These are phyloP conservation scores for Penicillium nordicum DNA, from an alignment of 2,329 filamentous ascomycete genomes.

Conservation along the genomic window DNA sequence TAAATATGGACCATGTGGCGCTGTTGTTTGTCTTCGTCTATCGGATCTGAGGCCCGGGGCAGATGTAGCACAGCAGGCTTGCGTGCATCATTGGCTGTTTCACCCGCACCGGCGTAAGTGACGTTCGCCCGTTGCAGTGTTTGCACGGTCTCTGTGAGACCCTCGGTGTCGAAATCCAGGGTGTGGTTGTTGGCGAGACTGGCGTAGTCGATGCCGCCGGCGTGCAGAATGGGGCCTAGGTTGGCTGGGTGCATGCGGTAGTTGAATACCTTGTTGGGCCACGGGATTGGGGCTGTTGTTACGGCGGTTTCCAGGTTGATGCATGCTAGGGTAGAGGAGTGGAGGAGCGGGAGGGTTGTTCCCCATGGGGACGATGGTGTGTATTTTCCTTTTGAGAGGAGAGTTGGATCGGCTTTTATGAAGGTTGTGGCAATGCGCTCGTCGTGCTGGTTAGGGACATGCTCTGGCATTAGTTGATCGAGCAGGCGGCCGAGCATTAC, in stretches of 20 bases:
- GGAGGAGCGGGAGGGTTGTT: slow-evolving; percentile 32
- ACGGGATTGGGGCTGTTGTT: slow-evolving; percentile 31
- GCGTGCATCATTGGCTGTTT: slow-evolving; percentile 27
- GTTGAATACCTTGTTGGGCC: slow-evolving; percentile 42
- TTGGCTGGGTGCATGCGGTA: slow-evolving; percentile 44
- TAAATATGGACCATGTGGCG: slow-evolving; percentile 30
- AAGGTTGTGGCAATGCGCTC: slow-evolving; percentile 19
- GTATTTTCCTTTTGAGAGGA: slow-evolving; percentile 9
- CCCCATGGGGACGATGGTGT: slow-evolving; percentile 34
- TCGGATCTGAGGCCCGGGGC: background rate
- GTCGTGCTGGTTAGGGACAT: slow-evolving; percentile 31
- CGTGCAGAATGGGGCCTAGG: slow-evolving; percentile 27
- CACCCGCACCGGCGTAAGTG: slow-evolving; percentile 33
- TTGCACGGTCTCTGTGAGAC: slow-evolving; percentile 35
- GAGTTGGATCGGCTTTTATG: slow-evolving; percentile 17
- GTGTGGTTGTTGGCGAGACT: slow-evolving; percentile 42
- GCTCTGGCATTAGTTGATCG: slow-evolving; percentile 38
- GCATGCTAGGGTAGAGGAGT: slow-evolving; percentile 32
- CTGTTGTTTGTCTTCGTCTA: background rate
- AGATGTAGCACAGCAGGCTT: slow-evolving; percentile 30
- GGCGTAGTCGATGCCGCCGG: slow-evolving; percentile 33
- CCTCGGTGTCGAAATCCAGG: slow-evolving; percentile 36
- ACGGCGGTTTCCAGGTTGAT: slow-evolving; percentile 43
- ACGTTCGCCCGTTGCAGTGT: slow-evolving; percentile 27
- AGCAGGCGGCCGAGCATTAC: slow-evolving; percentile 44